Percentiles rank a stretch among this genome's conserved stretches.
Conservation (phyloP, 495 filamentous ascomycete genomes). For the Penicillium chermesinum region DNA sequence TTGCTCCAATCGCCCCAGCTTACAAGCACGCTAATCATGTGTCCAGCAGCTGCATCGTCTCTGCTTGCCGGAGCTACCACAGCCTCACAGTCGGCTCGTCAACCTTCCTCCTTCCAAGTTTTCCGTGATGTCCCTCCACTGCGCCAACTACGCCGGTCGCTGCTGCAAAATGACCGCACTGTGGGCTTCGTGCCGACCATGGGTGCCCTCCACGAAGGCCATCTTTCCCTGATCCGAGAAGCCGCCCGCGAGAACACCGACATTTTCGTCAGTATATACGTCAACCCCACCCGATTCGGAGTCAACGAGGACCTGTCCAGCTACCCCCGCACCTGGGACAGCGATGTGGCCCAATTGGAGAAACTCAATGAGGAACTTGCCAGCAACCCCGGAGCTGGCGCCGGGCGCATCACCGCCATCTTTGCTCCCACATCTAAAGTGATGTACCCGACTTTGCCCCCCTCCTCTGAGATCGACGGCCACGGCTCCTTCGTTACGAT, state of each 20-base stretch:
- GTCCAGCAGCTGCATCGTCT: conserved; percentile 23
- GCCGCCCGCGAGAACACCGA: conserved; percentile 79
- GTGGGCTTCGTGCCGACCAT: conserved; percentile 93
- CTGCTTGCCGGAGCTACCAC: conserved; percentile 23
- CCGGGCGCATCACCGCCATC: conserved; percentile 70
- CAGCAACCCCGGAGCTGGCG: conserved; percentile 32
- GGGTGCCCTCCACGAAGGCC: conserved; percentile 90
- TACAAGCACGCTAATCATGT: conserved; percentile 1
- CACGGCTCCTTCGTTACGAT: conserved; percentile 91
- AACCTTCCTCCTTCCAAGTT: conserved; percentile 53
- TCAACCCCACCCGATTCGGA: conserved; percentile 97
- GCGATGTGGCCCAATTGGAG: conserved; percentile 62
- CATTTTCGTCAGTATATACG: conserved; percentile 84
- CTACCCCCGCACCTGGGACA: conserved; percentile 88
- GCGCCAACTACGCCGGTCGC: conserved; percentile 63
- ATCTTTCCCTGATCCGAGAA: conserved; percentile 78
- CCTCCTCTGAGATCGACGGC: conserved; percentile 69
- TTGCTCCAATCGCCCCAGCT: background rate
- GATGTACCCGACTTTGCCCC: conserved; percentile 84
- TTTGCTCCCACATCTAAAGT: conserved; percentile 77
- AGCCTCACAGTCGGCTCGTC: conserved; percentile 19
- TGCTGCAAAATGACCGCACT: conserved; percentile 61
- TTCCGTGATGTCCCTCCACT: conserved; percentile 68
- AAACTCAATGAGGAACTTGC: conserved; percentile 65
- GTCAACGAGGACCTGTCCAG: conserved; percentile 78